Evolutionary conservation across 2,329 filamentous ascomycete species (phyloP).

Genomic region (Fusarium sp.): DNA sequence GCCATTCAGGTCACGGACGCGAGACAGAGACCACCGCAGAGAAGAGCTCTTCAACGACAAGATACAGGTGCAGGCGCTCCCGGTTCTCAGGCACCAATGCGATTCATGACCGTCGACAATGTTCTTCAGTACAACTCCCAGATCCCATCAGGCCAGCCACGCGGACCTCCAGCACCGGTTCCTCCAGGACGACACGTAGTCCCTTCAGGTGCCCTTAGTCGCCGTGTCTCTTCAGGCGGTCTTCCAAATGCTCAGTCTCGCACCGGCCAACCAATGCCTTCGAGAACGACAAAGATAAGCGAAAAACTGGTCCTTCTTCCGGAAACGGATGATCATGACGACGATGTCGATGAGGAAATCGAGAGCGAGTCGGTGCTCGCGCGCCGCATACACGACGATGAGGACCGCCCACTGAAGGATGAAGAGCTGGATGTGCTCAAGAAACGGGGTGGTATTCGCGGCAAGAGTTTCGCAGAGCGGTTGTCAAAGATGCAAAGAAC

Average conservation of each 20-base stretch:
- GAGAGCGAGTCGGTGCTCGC: constrained; percentile 56
- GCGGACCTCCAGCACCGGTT: constrained; percentile 70
- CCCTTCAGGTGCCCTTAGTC: constrained; percentile 24
- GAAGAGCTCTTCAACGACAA: constrained; percentile 49
- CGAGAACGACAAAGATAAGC: constrained; percentile 91
- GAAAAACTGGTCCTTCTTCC: constrained; percentile 97
- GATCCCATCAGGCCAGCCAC: constrained; percentile 92
- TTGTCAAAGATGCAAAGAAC: constrained; percentile 88
- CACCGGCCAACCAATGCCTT: constrained; percentile 73
- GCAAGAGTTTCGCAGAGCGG: constrained; percentile 95
- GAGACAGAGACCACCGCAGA: constrained; percentile 50
- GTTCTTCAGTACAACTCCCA: constrained; percentile 94
- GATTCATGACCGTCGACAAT: constrained; percentile 91
- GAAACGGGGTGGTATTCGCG: constrained; percentile 69
- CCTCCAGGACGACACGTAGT: constrained; percentile 44
- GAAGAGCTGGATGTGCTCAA: constrained; percentile 74
- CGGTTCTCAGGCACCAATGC: constrained; percentile 63
- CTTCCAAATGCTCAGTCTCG: constrained; percentile 56
- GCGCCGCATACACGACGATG: constrained; percentile 62
- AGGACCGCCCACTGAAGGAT: constrained; percentile 72
- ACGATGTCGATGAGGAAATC: constrained; percentile 67
- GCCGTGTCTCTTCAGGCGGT: constrained; percentile 51
- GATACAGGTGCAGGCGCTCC: constrained; percentile 47
- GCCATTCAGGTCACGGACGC: constrained; percentile 53
- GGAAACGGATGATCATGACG: constrained; percentile 75